A percentile compares a stretch with the other conserved stretches of the same genome.
Evolutionary conservation across 306 rosid species (phyloP).

Genomic region (Cucumis hystrix): DNA sequence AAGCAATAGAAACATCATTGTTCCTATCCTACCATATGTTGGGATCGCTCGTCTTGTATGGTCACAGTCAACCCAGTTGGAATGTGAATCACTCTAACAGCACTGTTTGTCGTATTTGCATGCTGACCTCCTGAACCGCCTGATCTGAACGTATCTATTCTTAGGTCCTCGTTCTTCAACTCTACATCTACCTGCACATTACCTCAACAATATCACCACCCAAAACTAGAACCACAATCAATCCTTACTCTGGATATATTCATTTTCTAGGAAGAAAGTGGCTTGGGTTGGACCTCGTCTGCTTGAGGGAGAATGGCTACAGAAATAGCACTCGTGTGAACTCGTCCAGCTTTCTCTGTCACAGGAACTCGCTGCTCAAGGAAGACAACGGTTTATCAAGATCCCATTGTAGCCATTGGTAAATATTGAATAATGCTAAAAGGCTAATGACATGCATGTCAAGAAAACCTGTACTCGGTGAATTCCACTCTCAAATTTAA

Average conservation of each 20-base stretch:
- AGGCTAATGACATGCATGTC: conserved; percentile 2
- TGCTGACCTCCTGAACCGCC: conserved; percentile 97
- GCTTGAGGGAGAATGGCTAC: conserved; percentile 96
- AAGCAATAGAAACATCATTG: not conserved
- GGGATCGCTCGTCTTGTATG: conserved; percentile 94
- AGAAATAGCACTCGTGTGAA: conserved; percentile 94
- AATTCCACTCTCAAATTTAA: conserved; percentile 91
- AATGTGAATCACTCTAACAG: conserved; percentile 76
- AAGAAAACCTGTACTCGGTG: conserved; percentile 84
- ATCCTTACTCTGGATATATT: not conserved
- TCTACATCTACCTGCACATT: conserved; percentile 76
- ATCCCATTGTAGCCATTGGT: not conserved
- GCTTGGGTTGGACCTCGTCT: conserved; percentile 45
- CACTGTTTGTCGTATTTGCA: conserved; percentile 93
- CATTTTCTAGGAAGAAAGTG: not conserved
- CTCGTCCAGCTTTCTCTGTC: conserved; percentile 84
- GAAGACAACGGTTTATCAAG: not conserved
- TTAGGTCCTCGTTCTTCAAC: conserved; percentile 74
- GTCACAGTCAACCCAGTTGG: conserved; percentile 69
- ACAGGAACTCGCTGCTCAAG: conserved; percentile 71
- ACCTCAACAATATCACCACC: conserved; percentile 1
- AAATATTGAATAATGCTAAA: not conserved
- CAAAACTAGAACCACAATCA: not conserved
- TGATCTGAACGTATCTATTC: conserved; percentile 69
- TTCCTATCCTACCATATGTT: conserved; percentile 50